phyloP scores from a whole-genome alignment of 2,329 filamentous ascomycete genomes.

The Colletotrichum neosansevieriae region DNA sequence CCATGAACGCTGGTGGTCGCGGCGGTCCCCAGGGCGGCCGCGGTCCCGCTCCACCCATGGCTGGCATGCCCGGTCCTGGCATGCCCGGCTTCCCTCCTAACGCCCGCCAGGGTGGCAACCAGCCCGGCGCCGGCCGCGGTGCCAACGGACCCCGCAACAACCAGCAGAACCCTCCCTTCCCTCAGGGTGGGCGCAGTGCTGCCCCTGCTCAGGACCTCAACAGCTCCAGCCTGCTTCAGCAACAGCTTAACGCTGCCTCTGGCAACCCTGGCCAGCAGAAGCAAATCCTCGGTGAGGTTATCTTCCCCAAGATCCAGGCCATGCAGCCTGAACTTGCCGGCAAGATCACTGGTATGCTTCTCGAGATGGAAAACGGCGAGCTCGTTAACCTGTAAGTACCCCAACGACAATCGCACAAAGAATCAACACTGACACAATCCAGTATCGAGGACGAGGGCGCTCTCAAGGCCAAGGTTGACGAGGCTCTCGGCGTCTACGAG shows the following conservation, averaged over 20 bases:
- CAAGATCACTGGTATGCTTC: slow-evolving; percentile 99
- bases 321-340: slow-evolving; percentile 96
- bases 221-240: slow-evolving; percentile 60
- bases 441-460: slow-evolving; percentile 91
- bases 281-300: slow-evolving; percentile 96
- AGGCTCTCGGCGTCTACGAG: slow-evolving; percentile 96
- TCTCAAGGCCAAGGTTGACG: slow-evolving; percentile 95
- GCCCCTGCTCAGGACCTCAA: slow-evolving; percentile 45
- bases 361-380: slow-evolving; percentile 99
- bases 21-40: slow-evolving; percentile 74
- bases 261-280: slow-evolving; percentile 84
- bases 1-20: slow-evolving; percentile 68
- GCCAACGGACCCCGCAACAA: slow-evolving; percentile 56
- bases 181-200: slow-evolving; percentile 61
- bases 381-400: slow-evolving; percentile 91
- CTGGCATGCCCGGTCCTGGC: slow-evolving; percentile 62
- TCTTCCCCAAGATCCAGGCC: slow-evolving; percentile 98
- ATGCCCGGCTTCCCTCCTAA: slow-evolving; percentile 70
- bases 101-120: slow-evolving; percentile 62
- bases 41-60: slow-evolving; percentile 76
- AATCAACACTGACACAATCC: slow-evolving; percentile 42
- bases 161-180: slow-evolving; percentile 55
- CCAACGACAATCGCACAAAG: neutral
- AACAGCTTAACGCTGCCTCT: slow-evolving; percentile 67
- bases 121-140: slow-evolving; percentile 59